These are phyloP conservation scores for Fusarium caatingaense DNA, from an alignment of 2,329 filamentous ascomycete species.

Conservation along the genomic window DNA sequence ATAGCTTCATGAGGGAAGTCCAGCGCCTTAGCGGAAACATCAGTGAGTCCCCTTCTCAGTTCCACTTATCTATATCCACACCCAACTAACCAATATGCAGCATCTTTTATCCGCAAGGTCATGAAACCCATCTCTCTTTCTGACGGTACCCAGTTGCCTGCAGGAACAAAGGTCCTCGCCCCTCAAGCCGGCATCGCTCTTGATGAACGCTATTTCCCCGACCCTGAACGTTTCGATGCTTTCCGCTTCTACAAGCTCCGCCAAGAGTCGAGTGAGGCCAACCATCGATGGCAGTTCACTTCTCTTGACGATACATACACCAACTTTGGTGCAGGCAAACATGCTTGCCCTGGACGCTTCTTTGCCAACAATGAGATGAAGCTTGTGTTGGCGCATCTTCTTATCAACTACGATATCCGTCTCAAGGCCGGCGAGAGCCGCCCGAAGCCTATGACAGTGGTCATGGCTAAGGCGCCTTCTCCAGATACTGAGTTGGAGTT, in stretches of 20 bases:
- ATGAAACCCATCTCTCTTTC: conserved; percentile 59
- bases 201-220: conserved; percentile 55
- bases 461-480: conserved; percentile 56
- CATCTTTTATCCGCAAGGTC: conserved; percentile 60
- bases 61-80: background rate
- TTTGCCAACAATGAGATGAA: conserved; percentile 61
- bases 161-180: conserved; percentile 57
- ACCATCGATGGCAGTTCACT: conserved; percentile 57
- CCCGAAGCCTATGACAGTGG: conserved; percentile 53
- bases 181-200: conserved; percentile 56
- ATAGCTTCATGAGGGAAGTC: conserved; percentile 62
- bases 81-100: conserved; percentile 45
- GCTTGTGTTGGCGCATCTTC: conserved; percentile 55
- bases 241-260: conserved; percentile 62
- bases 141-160: conserved; percentile 57
- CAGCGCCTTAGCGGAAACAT: conserved; percentile 56
- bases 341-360: conserved; percentile 62
- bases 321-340: conserved; percentile 61
- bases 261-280: conserved; percentile 52
- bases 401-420: conserved; percentile 58
- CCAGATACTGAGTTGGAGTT: conserved; percentile 57
- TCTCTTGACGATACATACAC: conserved; percentile 56
- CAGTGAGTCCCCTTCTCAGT: conserved; percentile 48
- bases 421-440: conserved; percentile 54
- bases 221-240: conserved; percentile 59